Base-by-base conservation (phyloP, 2,329 filamentous ascomycete genomes). In the Monascus ruber region DNA sequence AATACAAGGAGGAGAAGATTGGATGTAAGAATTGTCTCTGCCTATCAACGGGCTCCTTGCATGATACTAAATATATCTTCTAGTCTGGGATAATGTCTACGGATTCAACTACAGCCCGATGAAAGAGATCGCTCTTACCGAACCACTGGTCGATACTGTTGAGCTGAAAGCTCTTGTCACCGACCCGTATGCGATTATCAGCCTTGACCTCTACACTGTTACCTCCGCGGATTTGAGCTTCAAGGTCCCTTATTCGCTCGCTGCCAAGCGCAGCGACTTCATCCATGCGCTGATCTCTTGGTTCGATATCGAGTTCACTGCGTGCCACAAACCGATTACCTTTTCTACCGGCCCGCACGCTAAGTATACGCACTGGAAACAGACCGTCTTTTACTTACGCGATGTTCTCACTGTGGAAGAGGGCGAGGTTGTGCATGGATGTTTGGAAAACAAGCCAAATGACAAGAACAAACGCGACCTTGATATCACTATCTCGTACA, bases 1-100 rank as follows among this genome's bases (percentile, higher is more conserved):
- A 98, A 47, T 98, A 98, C 77, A 96, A 96, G 75, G 89, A 96
- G 48, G 91, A 98, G 73, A 98, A 98, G 76, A 98, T 98, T 58
- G 89, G 88, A 66, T 98, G 89, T 96, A 66, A 71, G 86, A 24
- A 26, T 29, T 17, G 17, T 17, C 17, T 17, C 17, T 3, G 17
- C 17, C 17, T 17, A 17, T 2, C 17, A 17, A 17, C 17, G 17
- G 17, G 17, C 17, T 17, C 17, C 17, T 17, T 17, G 17, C 17
- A 17, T 17, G 17, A 17, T 17, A 17, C 34, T 36, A 34, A 34
- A 7, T 24, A 36, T 46, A 17, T 3, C 17, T 17, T 31, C 51
- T 51, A 96, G 89, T 96, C 76, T 98, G 91, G 91, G 88, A 96
- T 62, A 95, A 94, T 56, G 91, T 98, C 48, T 98, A 94, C 67